phyloP scores from a whole-genome alignment of 192 early-diverging fungal species.

The Mortierella hygrophila region DNA sequence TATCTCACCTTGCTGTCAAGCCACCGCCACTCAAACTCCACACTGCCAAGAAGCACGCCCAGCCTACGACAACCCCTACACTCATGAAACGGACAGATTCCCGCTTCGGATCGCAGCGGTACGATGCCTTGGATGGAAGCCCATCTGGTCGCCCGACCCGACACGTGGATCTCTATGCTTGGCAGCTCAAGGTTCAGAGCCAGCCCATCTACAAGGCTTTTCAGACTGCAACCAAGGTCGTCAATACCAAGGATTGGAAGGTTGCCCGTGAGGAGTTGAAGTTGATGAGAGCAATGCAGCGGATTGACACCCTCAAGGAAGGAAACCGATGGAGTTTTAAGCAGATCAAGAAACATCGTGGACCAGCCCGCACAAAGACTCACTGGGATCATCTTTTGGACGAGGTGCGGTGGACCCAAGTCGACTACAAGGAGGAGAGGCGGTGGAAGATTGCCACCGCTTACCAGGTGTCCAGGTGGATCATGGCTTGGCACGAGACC shows the following conservation, averaged over 20 bases:
- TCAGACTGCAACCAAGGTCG: conserved; percentile 72
- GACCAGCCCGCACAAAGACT: conserved; percentile 67
- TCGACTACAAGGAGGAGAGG: conserved; percentile 86
- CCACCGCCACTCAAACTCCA: conserved; percentile 18
- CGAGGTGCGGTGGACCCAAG: conserved; percentile 87
- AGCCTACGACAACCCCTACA: conserved; percentile 41
- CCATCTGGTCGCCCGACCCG: conserved; percentile 8
- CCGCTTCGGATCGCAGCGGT: conserved; percentile 28
- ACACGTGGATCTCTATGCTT: conserved; percentile 49
- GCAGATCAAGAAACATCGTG: conserved; percentile 75
- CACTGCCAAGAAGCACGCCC: conserved; percentile 39
- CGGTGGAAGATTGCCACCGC: conserved; percentile 86
- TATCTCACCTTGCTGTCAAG: conserved; percentile 1
- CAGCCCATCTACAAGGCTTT: conserved; percentile 72
- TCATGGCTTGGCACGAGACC: conserved; percentile 82
- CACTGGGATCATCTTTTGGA: conserved; percentile 85
- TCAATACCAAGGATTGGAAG: conserved; percentile 85
- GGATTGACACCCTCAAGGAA: conserved; percentile 80
- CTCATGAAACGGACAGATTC: conserved; percentile 48
- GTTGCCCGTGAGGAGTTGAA: conserved; percentile 83
- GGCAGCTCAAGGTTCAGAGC: conserved; percentile 61
- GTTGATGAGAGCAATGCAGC: conserved; percentile 70
- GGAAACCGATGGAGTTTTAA: conserved; percentile 78
- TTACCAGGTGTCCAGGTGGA: conserved; percentile 69
- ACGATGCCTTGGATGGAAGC: conserved; percentile 24